phyloP scores from a whole-genome alignment of 805 yeast genomes.

The Spathaspora gorwiae region DNA sequence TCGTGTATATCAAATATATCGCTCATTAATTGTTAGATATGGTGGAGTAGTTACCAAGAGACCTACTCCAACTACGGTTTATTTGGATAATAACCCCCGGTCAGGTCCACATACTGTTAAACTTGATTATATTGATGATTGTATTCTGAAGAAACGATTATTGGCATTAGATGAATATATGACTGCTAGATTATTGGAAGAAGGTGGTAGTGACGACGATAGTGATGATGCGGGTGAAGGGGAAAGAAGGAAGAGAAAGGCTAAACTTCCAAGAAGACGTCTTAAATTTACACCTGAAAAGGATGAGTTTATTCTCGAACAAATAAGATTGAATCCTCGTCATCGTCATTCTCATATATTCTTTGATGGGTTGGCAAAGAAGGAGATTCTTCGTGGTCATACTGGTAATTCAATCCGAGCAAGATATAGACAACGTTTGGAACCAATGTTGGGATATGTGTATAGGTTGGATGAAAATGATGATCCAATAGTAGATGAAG shows the following conservation, averaged over 20 bases:
- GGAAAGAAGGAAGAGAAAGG: too few species aligned
- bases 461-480: slow-evolving; percentile 31
- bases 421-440: slow-evolving; percentile 47
- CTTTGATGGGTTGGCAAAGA: slow-evolving; percentile 54
- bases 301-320: slow-evolving; percentile 63
- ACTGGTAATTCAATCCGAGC: slow-evolving; percentile 67
- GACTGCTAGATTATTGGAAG: neutral
- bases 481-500: slow-evolving; percentile 22
- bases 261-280: slow-evolving; percentile 7
- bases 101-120: slow-evolving; percentile 1
- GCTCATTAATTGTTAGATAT: slow-evolving; percentile 12
- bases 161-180: slow-evolving; percentile 4
- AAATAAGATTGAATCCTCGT: slow-evolving; percentile 62
- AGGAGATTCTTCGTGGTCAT: slow-evolving; percentile 52
- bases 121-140: slow-evolving; percentile 11
- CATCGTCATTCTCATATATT: slow-evolving; percentile 65
- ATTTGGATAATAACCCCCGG: slow-evolving; percentile 1
- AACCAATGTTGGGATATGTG: slow-evolving; percentile 32
- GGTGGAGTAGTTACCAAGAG: slow-evolving; percentile 17
- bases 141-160: slow-evolving; percentile 9
- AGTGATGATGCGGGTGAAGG: neutral
- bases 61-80: slow-evolving; percentile 5
- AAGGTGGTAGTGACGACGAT: neutral
- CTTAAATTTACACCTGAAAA: slow-evolving; percentile 52
- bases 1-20: slow-evolving; percentile 7